A percentile compares a stretch with the other conserved stretches of the same genome.
These are phyloP conservation scores for Colletotrichum shisoi DNA, from an alignment of 2,329 filamentous ascomycete genomes.

Conservation along the genomic window DNA sequence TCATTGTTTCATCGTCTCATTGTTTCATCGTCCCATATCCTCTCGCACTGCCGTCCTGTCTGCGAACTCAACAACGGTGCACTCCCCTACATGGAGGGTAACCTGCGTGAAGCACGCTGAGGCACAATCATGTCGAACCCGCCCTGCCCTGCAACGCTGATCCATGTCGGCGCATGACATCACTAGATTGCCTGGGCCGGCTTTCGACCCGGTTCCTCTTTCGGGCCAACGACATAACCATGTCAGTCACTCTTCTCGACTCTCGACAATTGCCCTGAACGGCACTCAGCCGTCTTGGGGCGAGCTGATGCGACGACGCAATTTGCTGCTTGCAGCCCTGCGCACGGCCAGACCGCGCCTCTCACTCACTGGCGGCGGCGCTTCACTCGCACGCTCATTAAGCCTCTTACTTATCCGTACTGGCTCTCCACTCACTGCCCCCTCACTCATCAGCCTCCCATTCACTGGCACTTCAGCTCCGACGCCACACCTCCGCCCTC, in stretches of 20 bases:
- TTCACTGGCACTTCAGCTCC: conserved; percentile 1
- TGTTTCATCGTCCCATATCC: too few species aligned
- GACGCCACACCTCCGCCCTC: conserved; percentile 3
- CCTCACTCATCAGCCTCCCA: neutral
- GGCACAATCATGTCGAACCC: neutral
- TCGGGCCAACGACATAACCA: neutral
- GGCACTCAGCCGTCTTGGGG: neutral
- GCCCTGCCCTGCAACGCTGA: conserved; percentile 9
- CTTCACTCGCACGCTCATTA: too few species aligned
- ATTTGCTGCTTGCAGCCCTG: neutral
- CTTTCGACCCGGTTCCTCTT: conserved; percentile 1
- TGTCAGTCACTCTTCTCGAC: neutral
- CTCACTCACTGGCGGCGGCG: neutral
- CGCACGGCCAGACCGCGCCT: neutral
- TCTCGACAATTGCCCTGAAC: neutral
- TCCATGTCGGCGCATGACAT: conserved; percentile 28
- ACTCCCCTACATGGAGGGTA: conserved; percentile 18
- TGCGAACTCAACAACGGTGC: conserved; percentile 10
- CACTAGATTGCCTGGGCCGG: neutral
- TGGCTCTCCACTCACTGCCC: too few species aligned
- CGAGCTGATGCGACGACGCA: neutral
- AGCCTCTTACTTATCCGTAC: too few species aligned
- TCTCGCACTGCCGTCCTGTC: neutral
- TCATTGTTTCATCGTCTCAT: neutral
- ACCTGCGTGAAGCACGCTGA: conserved; percentile 31